Conservation (phyloP, 1,284 basidiomycete genomes). For the Trichosporon coremiiforme region DNA sequence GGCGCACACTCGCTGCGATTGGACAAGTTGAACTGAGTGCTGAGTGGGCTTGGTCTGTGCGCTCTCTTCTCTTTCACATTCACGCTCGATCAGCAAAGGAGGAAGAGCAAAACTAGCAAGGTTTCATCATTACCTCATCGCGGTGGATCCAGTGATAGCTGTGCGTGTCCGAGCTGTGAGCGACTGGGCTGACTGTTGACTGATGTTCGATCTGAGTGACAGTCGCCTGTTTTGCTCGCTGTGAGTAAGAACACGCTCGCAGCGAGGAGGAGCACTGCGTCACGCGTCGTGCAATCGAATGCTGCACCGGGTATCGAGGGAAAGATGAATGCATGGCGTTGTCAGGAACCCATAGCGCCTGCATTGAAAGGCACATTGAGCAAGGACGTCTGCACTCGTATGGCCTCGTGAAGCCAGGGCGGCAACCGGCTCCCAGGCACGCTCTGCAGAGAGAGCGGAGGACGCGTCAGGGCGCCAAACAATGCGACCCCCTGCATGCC, state of each 20-base stretch:
- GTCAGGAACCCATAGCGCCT: not conserved
- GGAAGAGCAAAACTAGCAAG: not conserved
- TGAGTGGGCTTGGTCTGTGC: not conserved
- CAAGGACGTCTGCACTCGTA: not conserved
- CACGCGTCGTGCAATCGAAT: not conserved
- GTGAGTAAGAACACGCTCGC: too few species aligned
- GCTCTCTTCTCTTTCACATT: not conserved
- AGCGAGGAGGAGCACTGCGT: too few species aligned
- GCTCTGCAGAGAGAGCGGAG: not conserved
- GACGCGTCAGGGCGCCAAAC: constrained; percentile 9
- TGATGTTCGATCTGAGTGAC: too few species aligned
- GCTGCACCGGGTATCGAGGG: not conserved
- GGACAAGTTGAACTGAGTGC: not conserved
- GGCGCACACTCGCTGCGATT: not conserved
- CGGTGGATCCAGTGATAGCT: not conserved
- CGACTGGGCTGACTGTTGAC: too few species aligned
- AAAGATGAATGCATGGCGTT: not conserved
- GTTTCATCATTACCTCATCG: constrained; percentile 8
- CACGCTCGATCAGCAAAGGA: not conserved
- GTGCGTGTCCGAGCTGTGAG: not conserved
- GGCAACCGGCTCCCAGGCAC: not conserved
- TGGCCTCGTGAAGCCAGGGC: not conserved
- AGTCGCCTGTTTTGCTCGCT: too few species aligned
- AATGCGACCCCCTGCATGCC: not conserved
- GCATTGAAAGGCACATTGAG: not conserved